Conservation (phyloP, 148 eudicot species). For the Drosera capensis region DNA sequence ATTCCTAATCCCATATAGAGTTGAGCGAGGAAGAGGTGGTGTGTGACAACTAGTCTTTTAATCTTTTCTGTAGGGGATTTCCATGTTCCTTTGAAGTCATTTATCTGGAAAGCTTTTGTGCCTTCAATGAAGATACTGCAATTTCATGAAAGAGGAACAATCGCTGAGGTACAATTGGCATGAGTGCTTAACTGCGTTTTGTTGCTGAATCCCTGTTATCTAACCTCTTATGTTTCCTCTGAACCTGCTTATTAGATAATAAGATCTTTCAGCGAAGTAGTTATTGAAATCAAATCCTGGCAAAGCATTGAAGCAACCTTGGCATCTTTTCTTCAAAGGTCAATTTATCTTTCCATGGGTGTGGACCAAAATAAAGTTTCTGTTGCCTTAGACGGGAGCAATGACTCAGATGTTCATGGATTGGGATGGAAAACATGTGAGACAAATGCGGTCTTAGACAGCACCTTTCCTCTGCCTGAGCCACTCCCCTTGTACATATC, state of each 20-base stretch:
- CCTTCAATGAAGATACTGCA: constrained; percentile 44
- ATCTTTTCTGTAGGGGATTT: constrained; percentile 26
- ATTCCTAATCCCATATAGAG: not conserved
- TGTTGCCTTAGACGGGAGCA: constrained; percentile 34
- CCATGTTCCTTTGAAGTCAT: constrained; percentile 23
- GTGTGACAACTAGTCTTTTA: not conserved
- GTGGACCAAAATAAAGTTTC: constrained; percentile 35
- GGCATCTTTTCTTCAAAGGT: constrained; percentile 53
- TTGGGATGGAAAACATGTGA: constrained; percentile 10
- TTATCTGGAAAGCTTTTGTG: constrained; percentile 48
- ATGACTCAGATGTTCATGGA: constrained; percentile 12
- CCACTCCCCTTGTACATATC: constrained; percentile 37
- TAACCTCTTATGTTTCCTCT: constrained; percentile 3
- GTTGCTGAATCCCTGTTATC: not conserved
- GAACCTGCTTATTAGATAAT: constrained; percentile 27
- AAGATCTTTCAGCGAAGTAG: constrained; percentile 47
- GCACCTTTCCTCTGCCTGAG: constrained; percentile 8
- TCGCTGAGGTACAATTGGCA: constrained; percentile 50
- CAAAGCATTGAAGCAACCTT: constrained; percentile 41
- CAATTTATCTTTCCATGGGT: constrained; percentile 52
- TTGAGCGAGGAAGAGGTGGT: not conserved
- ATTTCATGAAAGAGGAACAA: constrained; percentile 35
- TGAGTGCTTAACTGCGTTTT: not conserved
- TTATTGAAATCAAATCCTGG: constrained; percentile 55
- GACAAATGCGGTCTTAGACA: constrained; percentile 4